Evolutionary conservation across 192 early-diverging fungal species (phyloP).

Genomic region (Coemansia sp.): DNA sequence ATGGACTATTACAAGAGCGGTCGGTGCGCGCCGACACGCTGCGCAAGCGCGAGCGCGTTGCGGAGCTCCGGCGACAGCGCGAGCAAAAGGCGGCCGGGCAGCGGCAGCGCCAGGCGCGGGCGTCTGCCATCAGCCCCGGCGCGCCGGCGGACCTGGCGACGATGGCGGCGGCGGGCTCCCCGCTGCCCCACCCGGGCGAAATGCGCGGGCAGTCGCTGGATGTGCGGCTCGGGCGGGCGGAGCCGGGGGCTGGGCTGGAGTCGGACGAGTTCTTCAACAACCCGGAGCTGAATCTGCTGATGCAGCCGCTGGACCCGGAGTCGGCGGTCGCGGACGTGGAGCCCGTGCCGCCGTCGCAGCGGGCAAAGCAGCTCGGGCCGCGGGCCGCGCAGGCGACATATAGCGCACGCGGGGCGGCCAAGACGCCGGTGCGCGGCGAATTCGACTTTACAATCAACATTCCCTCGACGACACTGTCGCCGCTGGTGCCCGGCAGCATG

Average conservation of each 20-base stretch:
- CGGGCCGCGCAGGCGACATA: neutral
- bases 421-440: neutral
- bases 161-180: conserved; percentile 4
- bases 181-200: neutral
- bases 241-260: neutral
- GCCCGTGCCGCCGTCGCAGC: conserved; percentile 10
- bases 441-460: conserved; percentile 47
- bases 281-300: conserved; percentile 30
- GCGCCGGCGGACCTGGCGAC: neutral
- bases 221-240: neutral
- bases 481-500: conserved; percentile 19
- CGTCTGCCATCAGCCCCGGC: neutral
- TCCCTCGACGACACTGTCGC: conserved; percentile 44
- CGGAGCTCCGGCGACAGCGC: conserved; percentile 32
- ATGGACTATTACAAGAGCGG: neutral
- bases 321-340: conserved; percentile 6
- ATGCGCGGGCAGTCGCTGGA: neutral
- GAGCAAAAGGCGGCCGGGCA: conserved; percentile 7
- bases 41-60: conserved; percentile 41
- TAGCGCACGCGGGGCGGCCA: neutral
- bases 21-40: conserved; percentile 23
- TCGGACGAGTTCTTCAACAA: conserved; percentile 36
- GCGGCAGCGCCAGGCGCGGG: conserved; percentile 2
- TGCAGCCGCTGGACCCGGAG: conserved; percentile 23
- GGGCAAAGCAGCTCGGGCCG: neutral